A percentile compares a stretch with the other conserved stretches of the same genome.
phyloP scores from a whole-genome alignment of 768 basidiomycete species.

The Mycena galopus region DNA sequence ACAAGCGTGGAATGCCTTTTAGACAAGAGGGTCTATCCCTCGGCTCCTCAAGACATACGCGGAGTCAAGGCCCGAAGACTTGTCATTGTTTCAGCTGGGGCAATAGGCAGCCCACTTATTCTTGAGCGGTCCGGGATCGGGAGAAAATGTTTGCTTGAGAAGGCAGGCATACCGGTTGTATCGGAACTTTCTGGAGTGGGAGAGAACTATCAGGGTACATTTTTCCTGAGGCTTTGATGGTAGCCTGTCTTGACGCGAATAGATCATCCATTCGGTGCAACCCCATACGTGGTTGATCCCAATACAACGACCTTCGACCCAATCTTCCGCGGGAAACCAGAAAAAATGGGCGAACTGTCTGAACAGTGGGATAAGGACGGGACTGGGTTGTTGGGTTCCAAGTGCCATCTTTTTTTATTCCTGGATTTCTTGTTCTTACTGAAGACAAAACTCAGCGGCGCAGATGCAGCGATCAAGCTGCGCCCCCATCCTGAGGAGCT shows the following conservation, averaged over 20 bases:
- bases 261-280: conserved; percentile 13
- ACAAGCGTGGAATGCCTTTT: conserved; percentile 65
- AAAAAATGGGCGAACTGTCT: neutral
- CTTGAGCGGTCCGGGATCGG: conserved; percentile 67
- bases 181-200: conserved; percentile 58
- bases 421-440: neutral
- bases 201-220: conserved; percentile 53
- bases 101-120: conserved; percentile 68
- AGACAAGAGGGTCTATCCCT: conserved; percentile 29
- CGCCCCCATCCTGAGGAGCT: conserved; percentile 41
- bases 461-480: conserved; percentile 40
- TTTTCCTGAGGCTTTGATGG: neutral
- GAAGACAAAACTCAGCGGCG: conserved; percentile 13
- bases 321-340: conserved; percentile 21
- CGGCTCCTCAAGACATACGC: conserved; percentile 29
- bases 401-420: conserved; percentile 50
- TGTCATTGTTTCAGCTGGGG: conserved; percentile 65
- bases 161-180: conserved; percentile 40
- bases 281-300: conserved; percentile 16
- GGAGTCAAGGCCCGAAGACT: conserved; percentile 53
- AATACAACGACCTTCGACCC: conserved; percentile 7
- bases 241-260: too few relatives aligned
- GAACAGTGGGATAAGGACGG: conserved; percentile 46
- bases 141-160: conserved; percentile 39
- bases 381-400: conserved; percentile 65